These are phyloP conservation scores for Gonapodya prolifera DNA, from an alignment of 192 early-diverging fungal genomes.

Conservation along the genomic window DNA sequence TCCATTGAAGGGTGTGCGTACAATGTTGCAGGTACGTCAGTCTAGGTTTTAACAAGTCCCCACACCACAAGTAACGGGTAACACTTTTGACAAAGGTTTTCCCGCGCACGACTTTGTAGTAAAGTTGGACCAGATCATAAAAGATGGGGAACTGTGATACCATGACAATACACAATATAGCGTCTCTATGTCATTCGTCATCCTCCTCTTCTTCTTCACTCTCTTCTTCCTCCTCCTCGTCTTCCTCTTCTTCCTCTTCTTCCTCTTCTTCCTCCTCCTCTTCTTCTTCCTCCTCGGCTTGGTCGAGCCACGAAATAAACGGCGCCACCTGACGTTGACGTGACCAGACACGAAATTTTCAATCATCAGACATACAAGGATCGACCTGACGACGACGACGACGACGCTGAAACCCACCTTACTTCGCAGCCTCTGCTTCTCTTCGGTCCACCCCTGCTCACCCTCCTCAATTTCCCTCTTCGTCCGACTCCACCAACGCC, in stretches of 20 bases:
- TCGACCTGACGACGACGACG: conserved; percentile 13
- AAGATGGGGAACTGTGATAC: background rate
- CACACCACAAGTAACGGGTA: too few species aligned
- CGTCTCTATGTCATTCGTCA: too few species aligned
- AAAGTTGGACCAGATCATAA: background rate
- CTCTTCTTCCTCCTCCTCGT: background rate
- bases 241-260: conserved; percentile 9
- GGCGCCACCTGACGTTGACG: conserved; percentile 20
- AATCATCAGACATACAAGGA: background rate
- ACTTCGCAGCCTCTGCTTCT: conserved; percentile 24
- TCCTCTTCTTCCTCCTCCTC: conserved; percentile 18
- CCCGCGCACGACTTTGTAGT: background rate
- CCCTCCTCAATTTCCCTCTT: conserved; percentile 51
- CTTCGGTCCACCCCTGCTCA: conserved; percentile 57
- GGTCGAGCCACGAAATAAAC: conserved; percentile 57
- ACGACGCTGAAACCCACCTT: conserved; percentile 27
- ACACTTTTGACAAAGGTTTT: too few species aligned
- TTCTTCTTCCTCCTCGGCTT: conserved; percentile 61
- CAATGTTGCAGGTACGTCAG: background rate
- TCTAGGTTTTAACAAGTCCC: too few species aligned
- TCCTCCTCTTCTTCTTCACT: background rate
- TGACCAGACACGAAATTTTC: background rate
- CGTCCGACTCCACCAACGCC: background rate
- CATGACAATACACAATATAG: too few species aligned
- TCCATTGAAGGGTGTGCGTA: background rate